Evolutionary conservation across 2,329 filamentous ascomycete species (phyloP), one percentile per base, ranked within the genome.

Genomic region (Microdochium trichocladiopsis): DNA sequence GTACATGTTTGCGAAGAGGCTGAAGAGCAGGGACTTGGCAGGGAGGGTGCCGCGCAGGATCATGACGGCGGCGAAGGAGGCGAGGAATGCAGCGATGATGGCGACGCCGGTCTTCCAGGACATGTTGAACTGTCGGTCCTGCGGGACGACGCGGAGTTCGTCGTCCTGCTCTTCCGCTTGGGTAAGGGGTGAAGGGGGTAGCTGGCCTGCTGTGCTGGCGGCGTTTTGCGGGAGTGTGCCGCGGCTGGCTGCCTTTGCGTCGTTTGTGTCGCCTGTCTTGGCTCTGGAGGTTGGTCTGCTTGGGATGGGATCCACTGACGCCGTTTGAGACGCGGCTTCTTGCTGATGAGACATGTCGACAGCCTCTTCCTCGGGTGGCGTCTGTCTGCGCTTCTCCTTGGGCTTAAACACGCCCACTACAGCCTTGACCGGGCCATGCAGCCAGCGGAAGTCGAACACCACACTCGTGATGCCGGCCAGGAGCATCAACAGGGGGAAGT

Each of bases 1-100:
- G 60, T 86, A 89, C 68, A 90, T 79, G 64, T 88, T 90, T 5
- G 84, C 74, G 58, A 90, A 90, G 23, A 90, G 75, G 49, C 77
- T 72, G 57, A 82, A 82, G 0, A 76, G 66, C 0, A 82, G 66
- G 0, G 80, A 72, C 0, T 66, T 67, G 11, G 61, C 37, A 0
- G 66, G 53, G 48, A 68, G 66, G 55, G 60, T 73, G 66, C 63
- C 75, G 37, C 75, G 73, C 0, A 77, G 58, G 16, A 79, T 71
- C 63, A 88, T 77, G 23, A 87, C 63, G 2, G 69, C 59, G 49
- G 80, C 68, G 56, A 90, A 88, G 2, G 74, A 75, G 3, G 65
- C 59, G 4, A 86, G 69, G 62, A 87, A 87, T 2, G 60, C 49
- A 2, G 52, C 59, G 51, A 78, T 74, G 51, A 79, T 66, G 1